Conservation (phyloP, 2,329 filamentous ascomycete genomes). For the Beauveria sp. region DNA sequence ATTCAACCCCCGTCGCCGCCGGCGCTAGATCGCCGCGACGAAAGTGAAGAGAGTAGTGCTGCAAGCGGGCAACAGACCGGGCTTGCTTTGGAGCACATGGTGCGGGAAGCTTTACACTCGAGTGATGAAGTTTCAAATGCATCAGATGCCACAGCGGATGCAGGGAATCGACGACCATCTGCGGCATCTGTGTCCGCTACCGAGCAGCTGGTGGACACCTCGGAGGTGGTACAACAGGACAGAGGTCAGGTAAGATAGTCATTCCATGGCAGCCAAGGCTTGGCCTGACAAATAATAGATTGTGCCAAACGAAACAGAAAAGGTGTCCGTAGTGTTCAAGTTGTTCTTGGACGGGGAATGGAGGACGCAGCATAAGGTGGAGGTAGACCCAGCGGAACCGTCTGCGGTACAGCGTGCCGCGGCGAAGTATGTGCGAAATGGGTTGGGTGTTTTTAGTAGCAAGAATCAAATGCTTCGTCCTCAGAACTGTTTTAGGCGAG, state of each 20-base stretch:
- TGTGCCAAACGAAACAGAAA: neutral
- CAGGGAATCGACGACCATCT: neutral
- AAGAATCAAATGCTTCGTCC: conserved; percentile 1
- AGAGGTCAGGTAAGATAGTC: neutral
- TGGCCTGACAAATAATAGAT: neutral
- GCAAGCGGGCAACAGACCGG: neutral
- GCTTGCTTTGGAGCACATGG: neutral
- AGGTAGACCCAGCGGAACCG: neutral
- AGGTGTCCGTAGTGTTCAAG: neutral
- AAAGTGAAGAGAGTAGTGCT: neutral
- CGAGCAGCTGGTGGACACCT: neutral
- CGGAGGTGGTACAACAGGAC: neutral
- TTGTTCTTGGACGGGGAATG: neutral
- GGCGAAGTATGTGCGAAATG: neutral
- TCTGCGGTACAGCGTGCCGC: neutral
- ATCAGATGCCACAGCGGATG: neutral
- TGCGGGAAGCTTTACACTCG: neutral
- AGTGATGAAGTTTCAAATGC: neutral
- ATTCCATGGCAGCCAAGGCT: neutral
- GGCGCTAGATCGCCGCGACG: neutral
- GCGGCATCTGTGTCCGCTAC: neutral
- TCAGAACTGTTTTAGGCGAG: neutral
- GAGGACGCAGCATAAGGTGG: neutral
- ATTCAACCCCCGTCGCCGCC: neutral
- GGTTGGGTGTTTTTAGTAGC: conserved; percentile 1